Conservation (phyloP, 805 yeast genomes). For the Saturnispora sanitii region DNA sequence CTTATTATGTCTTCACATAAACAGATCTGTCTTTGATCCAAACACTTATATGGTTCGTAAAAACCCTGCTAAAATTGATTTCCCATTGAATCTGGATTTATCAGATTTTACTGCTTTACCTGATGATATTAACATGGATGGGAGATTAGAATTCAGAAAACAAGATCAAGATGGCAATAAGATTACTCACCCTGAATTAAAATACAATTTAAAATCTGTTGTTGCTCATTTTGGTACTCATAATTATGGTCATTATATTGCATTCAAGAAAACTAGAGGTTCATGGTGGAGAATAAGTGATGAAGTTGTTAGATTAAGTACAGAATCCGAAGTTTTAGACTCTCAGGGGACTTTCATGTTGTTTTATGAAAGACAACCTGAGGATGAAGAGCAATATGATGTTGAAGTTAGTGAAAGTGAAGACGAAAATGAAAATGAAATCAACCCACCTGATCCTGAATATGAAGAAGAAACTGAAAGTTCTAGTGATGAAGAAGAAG, state of each 20-base stretch:
- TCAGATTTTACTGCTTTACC: constrained; percentile 62
- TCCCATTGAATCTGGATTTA: constrained; percentile 61
- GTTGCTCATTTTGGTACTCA: constrained; percentile 93
- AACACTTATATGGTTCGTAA: constrained; percentile 73
- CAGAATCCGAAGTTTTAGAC: constrained; percentile 68
- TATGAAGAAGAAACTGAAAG: constrained; percentile 6
- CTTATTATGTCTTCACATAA: constrained; percentile 74
- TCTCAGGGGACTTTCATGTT: constrained; percentile 90
- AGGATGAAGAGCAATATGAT: constrained; percentile 16
- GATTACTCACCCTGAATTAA: constrained; percentile 21
- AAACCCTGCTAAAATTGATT: constrained; percentile 72
- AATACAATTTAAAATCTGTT: constrained; percentile 71
- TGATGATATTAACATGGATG: constrained; percentile 66
- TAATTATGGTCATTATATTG: constrained; percentile 94
- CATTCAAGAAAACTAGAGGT: constrained; percentile 71
- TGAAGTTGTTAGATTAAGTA: constrained; percentile 71
- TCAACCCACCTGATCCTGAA: constrained; percentile 8
- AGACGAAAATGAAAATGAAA: constrained; percentile 10
- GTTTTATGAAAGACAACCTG: constrained; percentile 56
- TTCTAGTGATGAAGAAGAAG: constrained; percentile 4
- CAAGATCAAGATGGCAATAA: constrained; percentile 33
- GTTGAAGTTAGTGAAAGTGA: constrained; percentile 10
- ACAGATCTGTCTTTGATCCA: constrained; percentile 89
- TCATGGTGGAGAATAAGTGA: constrained; percentile 96
- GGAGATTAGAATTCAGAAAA: constrained; percentile 62